Evolutionary conservation across 129 eudicot genomes (phyloP).

Genomic region (Ambrosia artemisiifolia): DNA sequence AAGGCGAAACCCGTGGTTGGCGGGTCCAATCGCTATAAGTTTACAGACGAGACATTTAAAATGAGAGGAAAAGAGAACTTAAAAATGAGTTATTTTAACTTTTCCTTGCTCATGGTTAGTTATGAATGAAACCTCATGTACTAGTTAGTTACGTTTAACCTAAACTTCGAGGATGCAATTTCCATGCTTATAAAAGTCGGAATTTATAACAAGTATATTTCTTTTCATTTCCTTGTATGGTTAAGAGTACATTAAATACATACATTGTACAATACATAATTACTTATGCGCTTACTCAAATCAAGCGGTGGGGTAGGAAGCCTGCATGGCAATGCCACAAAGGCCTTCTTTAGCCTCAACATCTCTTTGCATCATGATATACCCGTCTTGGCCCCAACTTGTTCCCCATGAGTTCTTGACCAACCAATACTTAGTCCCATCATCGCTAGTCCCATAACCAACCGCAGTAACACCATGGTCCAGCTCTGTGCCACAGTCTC

Average conservation of each 20-base stretch:
- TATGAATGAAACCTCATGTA: too few species aligned
- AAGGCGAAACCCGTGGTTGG: too few species aligned
- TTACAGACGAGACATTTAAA: too few species aligned
- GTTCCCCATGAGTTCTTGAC: conserved; percentile 31
- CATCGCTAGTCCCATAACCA: conserved; percentile 27
- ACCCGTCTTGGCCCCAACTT: conserved; percentile 50
- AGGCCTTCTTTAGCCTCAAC: conserved; percentile 33
- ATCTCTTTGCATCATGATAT: conserved; percentile 43
- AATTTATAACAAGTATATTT: too few species aligned
- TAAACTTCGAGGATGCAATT: too few species aligned
- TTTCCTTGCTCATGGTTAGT: too few species aligned
- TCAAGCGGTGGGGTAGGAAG: conserved; percentile 38
- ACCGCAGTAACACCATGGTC: conserved; percentile 33
- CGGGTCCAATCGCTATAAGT: too few species aligned
- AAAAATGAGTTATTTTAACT: too few species aligned
- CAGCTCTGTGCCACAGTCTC: conserved; percentile 31
- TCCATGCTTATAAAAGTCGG: too few species aligned
- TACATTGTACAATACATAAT: background rate
- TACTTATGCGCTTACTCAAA: background rate
- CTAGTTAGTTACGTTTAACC: too few species aligned
- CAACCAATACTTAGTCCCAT: conserved; percentile 31
- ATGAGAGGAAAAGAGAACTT: too few species aligned
- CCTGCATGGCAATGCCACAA: conserved; percentile 41
- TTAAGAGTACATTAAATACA: background rate
- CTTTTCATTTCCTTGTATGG: too few species aligned